These are phyloP conservation scores for Plasmodium malariae DNA, from an alignment of 169 alveolate species.

Conservation along the genomic window DNA sequence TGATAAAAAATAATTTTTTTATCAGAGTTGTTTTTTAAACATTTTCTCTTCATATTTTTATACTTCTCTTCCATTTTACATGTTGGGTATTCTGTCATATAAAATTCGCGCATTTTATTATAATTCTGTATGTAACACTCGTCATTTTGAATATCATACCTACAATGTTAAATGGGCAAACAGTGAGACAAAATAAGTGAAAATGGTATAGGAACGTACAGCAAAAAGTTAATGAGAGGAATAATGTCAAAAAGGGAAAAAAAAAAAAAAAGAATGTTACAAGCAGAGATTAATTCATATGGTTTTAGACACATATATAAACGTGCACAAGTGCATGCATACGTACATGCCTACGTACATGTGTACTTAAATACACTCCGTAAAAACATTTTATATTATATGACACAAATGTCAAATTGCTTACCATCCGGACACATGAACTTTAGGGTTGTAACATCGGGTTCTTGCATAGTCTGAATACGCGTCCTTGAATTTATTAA, in stretches of 20 bases:
- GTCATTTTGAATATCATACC: constrained; percentile 65
- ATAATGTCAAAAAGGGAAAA: neutral
- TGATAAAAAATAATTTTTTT: constrained; percentile 50
- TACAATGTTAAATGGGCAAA: constrained; percentile 1
- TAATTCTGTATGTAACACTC: constrained; percentile 30
- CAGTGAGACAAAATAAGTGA: neutral
- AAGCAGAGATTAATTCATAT: neutral
- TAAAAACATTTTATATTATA: too few relatives aligned
- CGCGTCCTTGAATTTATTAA: constrained; percentile 1
- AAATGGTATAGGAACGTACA: neutral
- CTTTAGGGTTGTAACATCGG: constrained; percentile 68
- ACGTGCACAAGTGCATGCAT: neutral
- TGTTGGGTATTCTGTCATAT: constrained; percentile 38
- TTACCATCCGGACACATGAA: constrained; percentile 75
- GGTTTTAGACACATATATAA: neutral
- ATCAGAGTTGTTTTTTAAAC: constrained; percentile 36
- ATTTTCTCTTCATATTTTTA: neutral
- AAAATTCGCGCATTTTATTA: constrained; percentile 32
- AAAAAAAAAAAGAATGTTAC: neutral
- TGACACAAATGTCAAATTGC: neutral
- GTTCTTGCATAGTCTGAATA: constrained; percentile 10
- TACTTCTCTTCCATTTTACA: constrained; percentile 3
- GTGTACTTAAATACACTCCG: neutral
- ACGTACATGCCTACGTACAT: neutral
- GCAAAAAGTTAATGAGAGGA: neutral